Evolutionary conservation across 805 yeast species (phyloP), one percentile per base, ranked within the genome.

Genomic region (Pichia thaimueangensis): DNA sequence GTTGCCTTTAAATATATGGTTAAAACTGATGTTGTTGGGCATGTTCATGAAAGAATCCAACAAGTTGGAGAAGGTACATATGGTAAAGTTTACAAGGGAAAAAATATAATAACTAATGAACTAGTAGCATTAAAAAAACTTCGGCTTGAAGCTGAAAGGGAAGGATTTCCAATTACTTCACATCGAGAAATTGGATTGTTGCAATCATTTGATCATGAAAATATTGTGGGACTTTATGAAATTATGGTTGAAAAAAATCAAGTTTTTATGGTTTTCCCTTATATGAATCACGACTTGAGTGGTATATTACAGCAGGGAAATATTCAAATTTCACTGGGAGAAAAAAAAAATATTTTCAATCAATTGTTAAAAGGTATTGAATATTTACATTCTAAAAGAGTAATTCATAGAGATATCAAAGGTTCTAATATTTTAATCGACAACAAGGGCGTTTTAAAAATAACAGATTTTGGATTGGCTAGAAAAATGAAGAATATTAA

Each of bases 1-100:
- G 32, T 29, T 7, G 8, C n/a, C 2, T 36, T 42, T 24, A 30
- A 42, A 24, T 39, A 42, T 17, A 39, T 41, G 43, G 25, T 37
- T 22, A 38, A 42, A 42, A 36, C 40, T 34, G 28, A 34, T 8
- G 33, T 42, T 21, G 27, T 59, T 6, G 52, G 60, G 2, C 70
- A 71, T 11, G 58, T 74, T 2, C 87, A 83, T 59, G 81, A 82
- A 49, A 69, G 89, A 42, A 76, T 86, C 1, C 72, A 76, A 31
- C 97, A 93, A 58, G 97, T 93, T 5, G 98, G 98, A n/a, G 97
- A 93, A 63, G 98, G 98, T 9, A 93, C 97, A 0, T 93, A 93
- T 60, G 98, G 98, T 16, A 88, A 86, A 59, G 99, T 93, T 17
- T 88, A 84, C 66, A 87, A 88, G 57, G 96, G 96, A 0, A 70